These are phyloP conservation scores for Tilletia caries DNA, from an alignment of 1,284 basidiomycete genomes.

Conservation along the genomic window DNA sequence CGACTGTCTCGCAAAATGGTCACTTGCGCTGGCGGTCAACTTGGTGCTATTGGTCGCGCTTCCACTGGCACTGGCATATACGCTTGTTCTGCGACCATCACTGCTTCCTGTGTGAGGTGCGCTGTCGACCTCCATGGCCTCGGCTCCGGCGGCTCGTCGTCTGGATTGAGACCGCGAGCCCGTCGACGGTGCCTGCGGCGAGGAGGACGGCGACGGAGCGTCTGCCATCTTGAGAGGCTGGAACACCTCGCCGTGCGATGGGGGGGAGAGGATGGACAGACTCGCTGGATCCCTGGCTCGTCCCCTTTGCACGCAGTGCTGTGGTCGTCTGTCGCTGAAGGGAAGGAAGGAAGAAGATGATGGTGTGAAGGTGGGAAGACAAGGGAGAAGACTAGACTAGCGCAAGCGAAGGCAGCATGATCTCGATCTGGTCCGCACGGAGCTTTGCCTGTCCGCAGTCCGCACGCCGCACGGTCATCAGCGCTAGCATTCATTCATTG, in stretches of 20 bases:
- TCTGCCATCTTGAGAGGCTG: background rate
- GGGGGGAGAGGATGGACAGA: background rate
- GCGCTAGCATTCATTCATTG: too few relatives aligned
- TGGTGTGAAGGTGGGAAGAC: background rate
- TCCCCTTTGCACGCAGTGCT: background rate
- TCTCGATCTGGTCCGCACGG: too few relatives aligned
- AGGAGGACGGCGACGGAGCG: background rate
- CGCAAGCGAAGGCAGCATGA: too few relatives aligned
- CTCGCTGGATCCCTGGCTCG: background rate
- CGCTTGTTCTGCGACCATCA: background rate
- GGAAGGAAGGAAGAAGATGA: background rate
- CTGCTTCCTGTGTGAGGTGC: background rate
- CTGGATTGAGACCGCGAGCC: background rate
- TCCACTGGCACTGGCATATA: constrained; percentile 2
- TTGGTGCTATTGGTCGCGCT: background rate
- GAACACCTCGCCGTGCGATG: background rate
- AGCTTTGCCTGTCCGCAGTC: too few relatives aligned
- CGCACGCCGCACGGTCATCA: too few relatives aligned
- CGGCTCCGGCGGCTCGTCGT: background rate
- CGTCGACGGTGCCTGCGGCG: background rate
- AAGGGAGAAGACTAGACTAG: too few relatives aligned
- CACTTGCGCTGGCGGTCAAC: background rate
- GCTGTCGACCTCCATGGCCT: constrained; percentile 6
- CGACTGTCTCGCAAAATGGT: background rate
- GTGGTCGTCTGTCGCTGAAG: background rate